Evolutionary conservation across 2,329 filamentous ascomycete species (phyloP).

Genomic region (Kalmusia sp.): DNA sequence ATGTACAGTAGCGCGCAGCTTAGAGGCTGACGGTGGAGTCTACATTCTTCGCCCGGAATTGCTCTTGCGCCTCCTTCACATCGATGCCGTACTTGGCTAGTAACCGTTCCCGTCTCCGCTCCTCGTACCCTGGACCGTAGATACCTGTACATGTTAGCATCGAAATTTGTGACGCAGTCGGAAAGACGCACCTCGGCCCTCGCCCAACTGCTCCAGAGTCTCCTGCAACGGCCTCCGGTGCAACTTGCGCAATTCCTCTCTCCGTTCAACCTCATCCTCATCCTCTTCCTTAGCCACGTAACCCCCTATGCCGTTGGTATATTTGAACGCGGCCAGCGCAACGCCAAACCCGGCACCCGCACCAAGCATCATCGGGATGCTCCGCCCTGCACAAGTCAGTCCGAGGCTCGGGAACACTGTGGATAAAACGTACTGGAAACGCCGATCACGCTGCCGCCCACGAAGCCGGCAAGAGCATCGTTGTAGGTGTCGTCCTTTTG

Average conservation of each 20-base stretch:
- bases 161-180: not conserved
- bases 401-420: not conserved
- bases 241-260: conserved; percentile 75
- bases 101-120: conserved; percentile 80
- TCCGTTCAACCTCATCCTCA: conserved; percentile 77
- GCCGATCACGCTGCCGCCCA: conserved; percentile 75
- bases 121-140: conserved; percentile 80
- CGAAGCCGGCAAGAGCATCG: conserved; percentile 76
- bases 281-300: conserved; percentile 62
- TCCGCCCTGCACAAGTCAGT: conserved; percentile 58
- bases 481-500: conserved; percentile 83
- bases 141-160: conserved; percentile 67
- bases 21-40: conserved; percentile 12
- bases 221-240: conserved; percentile 78
- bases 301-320: conserved; percentile 69
- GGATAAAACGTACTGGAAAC: conserved; percentile 68
- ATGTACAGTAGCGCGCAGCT: conserved; percentile 15
- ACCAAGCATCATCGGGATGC: conserved; percentile 74
- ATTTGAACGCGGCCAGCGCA: conserved; percentile 70
- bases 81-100: conserved; percentile 89
- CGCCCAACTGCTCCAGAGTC: conserved; percentile 81
- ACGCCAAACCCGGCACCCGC: conserved; percentile 67
- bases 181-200: conserved; percentile 75
- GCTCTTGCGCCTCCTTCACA: conserved; percentile 55
- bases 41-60: conserved; percentile 8